Base-by-base conservation (phyloP, 371 early-diverging fungal genomes). In the Mucor ambiguus region DNA sequence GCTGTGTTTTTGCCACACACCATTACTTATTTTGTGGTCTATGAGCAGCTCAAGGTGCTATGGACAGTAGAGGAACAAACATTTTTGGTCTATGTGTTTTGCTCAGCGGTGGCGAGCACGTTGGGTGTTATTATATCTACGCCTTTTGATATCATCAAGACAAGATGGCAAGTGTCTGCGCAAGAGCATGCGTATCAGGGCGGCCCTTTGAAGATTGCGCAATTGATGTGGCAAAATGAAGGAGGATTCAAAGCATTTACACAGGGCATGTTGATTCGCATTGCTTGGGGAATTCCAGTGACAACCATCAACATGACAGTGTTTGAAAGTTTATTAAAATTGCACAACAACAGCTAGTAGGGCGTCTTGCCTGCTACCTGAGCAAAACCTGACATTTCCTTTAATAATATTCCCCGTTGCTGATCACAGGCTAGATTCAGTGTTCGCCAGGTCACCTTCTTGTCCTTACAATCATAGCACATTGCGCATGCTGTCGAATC, bases 121-220 rank as follows among this genome's bases (percentile, higher is more conserved):
- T 86, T 95, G 38, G 97, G 96, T 64, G 93, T 96, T 2, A 68
- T 92, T 28, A 90, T 96, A n/a, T 93, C 95, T 20, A 97, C 98
- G 1, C 98, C 97, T 0, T 92, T 96, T 10, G 98, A 97, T 78
- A 95, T 97, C 26, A 94, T 96, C 76, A 97, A 97, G 78, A 97
- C 98, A 5, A 84, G 98, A 52, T 83, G 97, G 59, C 98, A 97
- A 81, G 96, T 96, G 33, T 93, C 92, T 41, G 87, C 93, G 9
- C 78, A 87, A 14, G 85, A 88, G 59, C 94, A 65, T 30, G 70
- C 71, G 41, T 72, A 64, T 72, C 73, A 54, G 58, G 73, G 30
- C 20, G 58, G 69, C 0, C 67, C 68, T 5, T 0, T 68, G 12
- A 49, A 66, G 46, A 83, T 90, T 29, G 78, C 84, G 1, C 48